phyloP scores from a whole-genome alignment of 805 yeast species.

The Komagataella populi region DNA sequence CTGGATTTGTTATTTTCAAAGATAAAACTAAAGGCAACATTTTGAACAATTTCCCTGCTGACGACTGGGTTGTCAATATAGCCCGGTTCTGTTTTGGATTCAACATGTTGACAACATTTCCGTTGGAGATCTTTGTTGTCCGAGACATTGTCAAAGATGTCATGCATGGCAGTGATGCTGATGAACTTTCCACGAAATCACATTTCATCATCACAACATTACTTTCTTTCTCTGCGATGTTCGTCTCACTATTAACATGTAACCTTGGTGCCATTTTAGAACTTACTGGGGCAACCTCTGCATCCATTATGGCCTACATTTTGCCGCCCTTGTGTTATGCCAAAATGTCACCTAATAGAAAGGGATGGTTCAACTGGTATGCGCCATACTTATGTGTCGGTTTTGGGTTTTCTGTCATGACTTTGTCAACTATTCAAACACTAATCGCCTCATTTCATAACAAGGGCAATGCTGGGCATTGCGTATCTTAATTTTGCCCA shows the following conservation, averaged over 20 bases:
- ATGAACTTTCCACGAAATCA: conserved; percentile 27
- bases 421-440: conserved; percentile 70
- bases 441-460: conserved; percentile 26
- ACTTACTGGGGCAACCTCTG: conserved; percentile 85
- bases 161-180: conserved; percentile 17
- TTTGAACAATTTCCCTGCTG: conserved; percentile 70
- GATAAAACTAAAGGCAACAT: conserved; percentile 76
- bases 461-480: conserved; percentile 16
- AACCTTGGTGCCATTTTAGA: conserved; percentile 83
- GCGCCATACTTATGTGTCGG: conserved; percentile 43
- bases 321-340: conserved; percentile 70
- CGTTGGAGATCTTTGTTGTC: conserved; percentile 81
- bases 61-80: conserved; percentile 63
- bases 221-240: conserved; percentile 57
- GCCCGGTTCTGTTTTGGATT: conserved; percentile 88
- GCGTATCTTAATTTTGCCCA: background rate
- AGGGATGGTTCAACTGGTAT: background rate
- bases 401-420: conserved; percentile 70
- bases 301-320: conserved; percentile 84
- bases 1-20: conserved; percentile 68
- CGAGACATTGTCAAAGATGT: conserved; percentile 75
- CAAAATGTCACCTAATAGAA: background rate
- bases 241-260: conserved; percentile 67
- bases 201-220: conserved; percentile 56
- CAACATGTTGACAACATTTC: conserved; percentile 87